Conservation (phyloP, 1,284 basidiomycete species). For the Leccinum variabile region DNA sequence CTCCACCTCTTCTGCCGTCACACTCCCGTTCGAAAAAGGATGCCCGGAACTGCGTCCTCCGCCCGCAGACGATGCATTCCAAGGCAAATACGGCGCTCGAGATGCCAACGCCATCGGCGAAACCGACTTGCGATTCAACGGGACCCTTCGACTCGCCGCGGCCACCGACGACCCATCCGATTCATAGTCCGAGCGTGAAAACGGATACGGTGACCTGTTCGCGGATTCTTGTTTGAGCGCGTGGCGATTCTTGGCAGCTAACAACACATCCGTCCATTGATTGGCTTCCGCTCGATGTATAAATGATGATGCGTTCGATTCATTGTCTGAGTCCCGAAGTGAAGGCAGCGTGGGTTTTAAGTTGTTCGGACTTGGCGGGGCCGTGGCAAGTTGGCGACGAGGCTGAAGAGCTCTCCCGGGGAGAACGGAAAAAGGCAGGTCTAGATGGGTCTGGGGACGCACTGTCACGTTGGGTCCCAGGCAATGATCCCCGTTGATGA, state of each 20-base stretch:
- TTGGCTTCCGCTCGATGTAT: conserved; percentile 37
- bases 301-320: conserved; percentile 22
- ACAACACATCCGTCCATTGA: conserved; percentile 51
- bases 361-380: conserved; percentile 43
- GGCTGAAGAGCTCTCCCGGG: conserved; percentile 51
- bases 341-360: conserved; percentile 22
- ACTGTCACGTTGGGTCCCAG: conserved; percentile 37
- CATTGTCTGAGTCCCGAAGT: conserved; percentile 36
- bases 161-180: conserved; percentile 43
- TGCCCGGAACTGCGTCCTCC: conserved; percentile 7
- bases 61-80: conserved; percentile 18
- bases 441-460: conserved; percentile 46
- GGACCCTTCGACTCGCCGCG: conserved; percentile 51
- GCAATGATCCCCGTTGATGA: conserved; percentile 44
- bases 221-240: conserved; percentile 46
- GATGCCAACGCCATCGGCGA: conserved; percentile 70
- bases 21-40: conserved; percentile 16
- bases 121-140: conserved; percentile 62
- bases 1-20: conserved; percentile 19
- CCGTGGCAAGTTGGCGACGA: conserved; percentile 33
- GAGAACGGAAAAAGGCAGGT: conserved; percentile 56
- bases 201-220: conserved; percentile 20
- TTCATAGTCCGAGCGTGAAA: conserved; percentile 48
- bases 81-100: conserved; percentile 31
- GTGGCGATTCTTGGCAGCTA: conserved; percentile 36